Evolutionary conservation across 75 land plant species (phyloP).

Genomic region (Sequoia sempervirens): DNA sequence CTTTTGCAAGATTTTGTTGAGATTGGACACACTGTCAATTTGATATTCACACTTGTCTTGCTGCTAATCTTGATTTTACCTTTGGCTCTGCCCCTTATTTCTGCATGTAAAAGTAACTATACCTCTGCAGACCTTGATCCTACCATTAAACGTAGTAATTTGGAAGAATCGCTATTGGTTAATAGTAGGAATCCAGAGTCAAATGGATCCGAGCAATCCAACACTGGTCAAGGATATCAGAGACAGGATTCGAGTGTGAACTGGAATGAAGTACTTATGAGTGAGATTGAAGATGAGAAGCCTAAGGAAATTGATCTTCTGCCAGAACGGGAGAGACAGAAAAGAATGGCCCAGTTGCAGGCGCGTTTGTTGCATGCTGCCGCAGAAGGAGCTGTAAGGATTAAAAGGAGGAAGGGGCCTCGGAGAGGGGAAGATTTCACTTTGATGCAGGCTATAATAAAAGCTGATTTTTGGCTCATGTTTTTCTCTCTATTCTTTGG

Average conservation of each 20-base stretch:
- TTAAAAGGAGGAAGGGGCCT: conserved; percentile 37
- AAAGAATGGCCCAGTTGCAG: conserved; percentile 8
- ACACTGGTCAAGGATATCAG: neutral
- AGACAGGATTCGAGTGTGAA: neutral
- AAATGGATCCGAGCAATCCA: neutral
- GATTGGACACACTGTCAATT: conserved; percentile 6
- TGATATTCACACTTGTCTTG: conserved; percentile 23
- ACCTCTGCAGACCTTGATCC: neutral
- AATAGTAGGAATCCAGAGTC: neutral
- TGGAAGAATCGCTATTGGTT: neutral
- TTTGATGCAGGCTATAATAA: conserved; percentile 36
- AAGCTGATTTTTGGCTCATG: conserved; percentile 52
- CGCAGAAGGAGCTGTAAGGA: conserved; percentile 41
- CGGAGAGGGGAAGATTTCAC: conserved; percentile 55
- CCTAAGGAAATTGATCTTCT: conserved; percentile 11
- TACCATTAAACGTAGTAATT: neutral
- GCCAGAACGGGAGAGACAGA: conserved; percentile 20
- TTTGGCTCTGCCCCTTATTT: conserved; percentile 14
- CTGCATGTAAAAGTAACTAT: neutral
- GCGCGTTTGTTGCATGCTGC: conserved; percentile 26
- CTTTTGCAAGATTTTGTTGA: conserved; percentile 27
- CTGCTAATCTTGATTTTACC: conserved; percentile 29
- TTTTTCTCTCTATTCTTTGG: conserved; percentile 39
- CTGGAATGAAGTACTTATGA: conserved; percentile 18
- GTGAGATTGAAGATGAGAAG: conserved; percentile 53